A percentile compares a stretch with the other conserved stretches of the same genome.
These are phyloP conservation scores for Botrytis cinerea DNA, from an alignment of 2,329 filamentous ascomycete genomes.

Conservation along the genomic window DNA sequence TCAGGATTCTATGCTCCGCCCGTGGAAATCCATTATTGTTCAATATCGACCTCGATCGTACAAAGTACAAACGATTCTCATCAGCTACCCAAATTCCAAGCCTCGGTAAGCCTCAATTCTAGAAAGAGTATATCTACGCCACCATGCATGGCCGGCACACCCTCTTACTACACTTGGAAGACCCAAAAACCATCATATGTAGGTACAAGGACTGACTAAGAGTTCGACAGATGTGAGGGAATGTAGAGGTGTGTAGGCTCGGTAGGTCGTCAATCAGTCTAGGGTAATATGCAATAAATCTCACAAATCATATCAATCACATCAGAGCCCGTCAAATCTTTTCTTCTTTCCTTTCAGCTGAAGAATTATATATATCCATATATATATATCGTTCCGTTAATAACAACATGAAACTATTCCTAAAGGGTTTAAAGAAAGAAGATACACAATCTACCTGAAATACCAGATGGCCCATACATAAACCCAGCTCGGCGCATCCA, in stretches of 20 bases:
- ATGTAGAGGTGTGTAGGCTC: no score
- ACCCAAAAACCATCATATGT: background rate
- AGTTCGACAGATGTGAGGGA: no score
- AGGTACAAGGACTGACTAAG: background rate
- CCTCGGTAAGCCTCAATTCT: conserved; percentile 14
- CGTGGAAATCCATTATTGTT: background rate
- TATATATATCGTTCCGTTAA: background rate
- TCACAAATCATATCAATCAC: background rate
- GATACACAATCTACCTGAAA: conserved; percentile 3
- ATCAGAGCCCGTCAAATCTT: no score
- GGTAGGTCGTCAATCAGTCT: no score
- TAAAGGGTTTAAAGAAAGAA: background rate
- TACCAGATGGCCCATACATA: background rate
- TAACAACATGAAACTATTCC: conserved; percentile 2
- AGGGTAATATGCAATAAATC: background rate
- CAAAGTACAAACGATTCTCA: background rate
- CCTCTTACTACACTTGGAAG: background rate
- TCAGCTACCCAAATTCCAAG: background rate
- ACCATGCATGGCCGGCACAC: conserved; percentile 15
- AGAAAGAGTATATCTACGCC: conserved; percentile 9
- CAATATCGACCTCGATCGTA: background rate
- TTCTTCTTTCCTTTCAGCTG: background rate
- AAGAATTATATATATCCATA: no score
- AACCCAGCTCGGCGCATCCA: conserved; percentile 20
- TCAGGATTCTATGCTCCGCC: no score